phyloP scores from a whole-genome alignment of 2,329 filamentous ascomycete genomes.

The Westerdykella ornata region DNA sequence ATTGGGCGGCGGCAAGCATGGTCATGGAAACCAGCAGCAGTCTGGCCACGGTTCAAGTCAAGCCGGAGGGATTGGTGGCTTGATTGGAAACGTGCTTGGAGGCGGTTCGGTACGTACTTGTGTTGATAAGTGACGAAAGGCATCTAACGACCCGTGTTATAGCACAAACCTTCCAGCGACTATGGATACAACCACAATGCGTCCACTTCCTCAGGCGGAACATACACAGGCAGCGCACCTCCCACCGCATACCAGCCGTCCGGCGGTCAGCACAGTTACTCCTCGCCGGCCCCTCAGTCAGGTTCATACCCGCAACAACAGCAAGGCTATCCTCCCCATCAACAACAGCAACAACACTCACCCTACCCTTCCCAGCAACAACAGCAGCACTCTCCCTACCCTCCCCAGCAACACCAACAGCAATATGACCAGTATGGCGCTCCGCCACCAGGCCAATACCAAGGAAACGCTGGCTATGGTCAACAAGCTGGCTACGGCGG shows the following conservation, averaged over 20 bases:
- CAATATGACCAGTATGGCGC: slow-evolving; percentile 14
- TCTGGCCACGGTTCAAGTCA: slow-evolving; percentile 26
- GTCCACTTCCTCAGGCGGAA: slow-evolving; percentile 43
- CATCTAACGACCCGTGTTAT: slow-evolving; percentile 3
- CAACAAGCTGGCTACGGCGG: slow-evolving; percentile 15
- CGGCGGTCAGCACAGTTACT: slow-evolving; percentile 16
- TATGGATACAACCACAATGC: slow-evolving; percentile 49
- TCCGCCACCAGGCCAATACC: slow-evolving; percentile 16
- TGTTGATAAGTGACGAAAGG: neutral
- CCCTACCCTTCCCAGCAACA: slow-evolving; percentile 5
- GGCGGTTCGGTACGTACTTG: slow-evolving; percentile 30
- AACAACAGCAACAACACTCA: slow-evolving; percentile 16
- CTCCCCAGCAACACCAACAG: slow-evolving; percentile 8
- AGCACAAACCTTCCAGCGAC: slow-evolving; percentile 39
- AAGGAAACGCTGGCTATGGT: slow-evolving; percentile 2
- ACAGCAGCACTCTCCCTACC: slow-evolving; percentile 3
- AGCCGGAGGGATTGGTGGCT: slow-evolving; percentile 5
- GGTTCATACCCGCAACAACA: too few relatives aligned
- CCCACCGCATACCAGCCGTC: slow-evolving; percentile 53
- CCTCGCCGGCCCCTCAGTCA: slow-evolving; percentile 9
- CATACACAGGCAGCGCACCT: slow-evolving; percentile 58
- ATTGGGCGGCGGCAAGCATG: slow-evolving; percentile 19
- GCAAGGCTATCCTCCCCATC: slow-evolving; percentile 4
- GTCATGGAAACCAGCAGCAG: slow-evolving; percentile 7
- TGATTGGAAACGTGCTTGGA: slow-evolving; percentile 31